Base-by-base conservation (phyloP, 2,329 filamentous ascomycete species). In the Curvularia eragrostidis region DNA sequence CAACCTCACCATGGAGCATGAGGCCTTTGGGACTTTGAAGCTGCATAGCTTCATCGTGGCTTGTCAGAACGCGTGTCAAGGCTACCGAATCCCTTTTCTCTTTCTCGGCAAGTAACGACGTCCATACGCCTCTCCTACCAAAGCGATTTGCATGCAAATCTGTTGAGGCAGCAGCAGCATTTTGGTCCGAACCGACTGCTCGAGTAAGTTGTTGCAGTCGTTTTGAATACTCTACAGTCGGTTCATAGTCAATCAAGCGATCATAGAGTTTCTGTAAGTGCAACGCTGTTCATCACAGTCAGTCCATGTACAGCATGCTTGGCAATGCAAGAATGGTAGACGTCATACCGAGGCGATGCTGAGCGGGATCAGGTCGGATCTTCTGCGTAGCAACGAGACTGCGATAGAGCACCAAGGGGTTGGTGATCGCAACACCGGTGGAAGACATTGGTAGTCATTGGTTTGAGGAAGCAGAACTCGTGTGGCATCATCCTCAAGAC, bases 1-100 rank as follows among this genome's bases (percentile, higher is more conserved):
- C 91, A 1, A 95, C 91, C 70, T 93, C 90, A 6, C 91, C 91
- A 24, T 91, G 91, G 0, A 95, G 81, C 70, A 94, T 88, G 15
- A 95, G 78, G 0, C 91, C 91, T 64, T 83, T 86, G 0, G 91
- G 91, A 0, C 89, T 91, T 66, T 90, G 82, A 47, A 93, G 83
- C 44, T 87, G 81, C 60, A 92, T 83, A 10, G 91, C 91, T 19
- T 86, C 85, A 71, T 93, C 87, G 70, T 93, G 85, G 64, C 83
- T 86, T 0, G 87, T 89, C 13, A 93, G 78, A n/a, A 88, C 84
- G 48, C 85, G 81, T 2, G 88, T 90, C 57, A 95, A 75, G 3
- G 90, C 88, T 21, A 89, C 76, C 21, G 76, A 79, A 49, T 83
- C 79, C 54, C 72, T 70, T 53, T 81, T 84, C 62, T 89, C 84